Percentiles rank a stretch among this genome's conserved stretches.
Evolutionary conservation across 2,329 filamentous ascomycete genomes (phyloP).

Genomic region (Ceratocystiopsis minuta): DNA sequence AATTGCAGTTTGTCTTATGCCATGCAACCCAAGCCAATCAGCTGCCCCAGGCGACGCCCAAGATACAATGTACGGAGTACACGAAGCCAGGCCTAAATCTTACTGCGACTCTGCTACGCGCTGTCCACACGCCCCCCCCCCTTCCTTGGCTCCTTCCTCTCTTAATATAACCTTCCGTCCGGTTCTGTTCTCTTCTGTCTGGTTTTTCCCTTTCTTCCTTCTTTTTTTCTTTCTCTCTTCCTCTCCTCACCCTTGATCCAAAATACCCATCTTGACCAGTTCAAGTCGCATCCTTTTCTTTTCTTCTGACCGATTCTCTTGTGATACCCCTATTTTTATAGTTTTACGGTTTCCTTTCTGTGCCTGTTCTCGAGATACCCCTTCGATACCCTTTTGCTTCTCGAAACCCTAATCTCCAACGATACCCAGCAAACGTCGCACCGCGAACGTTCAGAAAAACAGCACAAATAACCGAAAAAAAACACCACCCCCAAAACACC

Average conservation of each 20-base stretch:
- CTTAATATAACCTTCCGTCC: constrained; percentile 6
- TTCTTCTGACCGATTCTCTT: constrained; percentile 11
- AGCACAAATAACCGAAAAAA: not conserved
- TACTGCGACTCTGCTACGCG: not conserved
- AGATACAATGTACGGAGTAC: too few relatives aligned
- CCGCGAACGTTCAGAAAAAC: not conserved
- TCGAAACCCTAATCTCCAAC: too few relatives aligned
- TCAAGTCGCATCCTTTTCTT: constrained; percentile 15
- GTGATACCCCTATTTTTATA: constrained; percentile 15
- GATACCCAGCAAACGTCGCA: not conserved
- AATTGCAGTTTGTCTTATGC: too few relatives aligned
- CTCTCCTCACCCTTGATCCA: constrained; percentile 1
- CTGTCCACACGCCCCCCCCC: constrained; percentile 1
- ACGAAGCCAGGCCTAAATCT: too few relatives aligned
- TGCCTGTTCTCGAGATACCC: constrained; percentile 9
- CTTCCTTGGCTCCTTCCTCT: constrained; percentile 7
- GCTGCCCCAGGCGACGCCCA: constrained; percentile 3
- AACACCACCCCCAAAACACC: not conserved
- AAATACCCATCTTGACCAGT: constrained; percentile 13
- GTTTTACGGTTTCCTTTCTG: constrained; percentile 18
- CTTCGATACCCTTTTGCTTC: not conserved
- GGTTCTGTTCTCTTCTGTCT: constrained; percentile 5
- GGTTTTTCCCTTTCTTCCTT: constrained; percentile 7
- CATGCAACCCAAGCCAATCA: constrained; percentile 2
- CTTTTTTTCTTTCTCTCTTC: constrained; percentile 6